Base-by-base conservation (phyloP, 805 yeast species). In the Candida tallmaniae region DNA sequence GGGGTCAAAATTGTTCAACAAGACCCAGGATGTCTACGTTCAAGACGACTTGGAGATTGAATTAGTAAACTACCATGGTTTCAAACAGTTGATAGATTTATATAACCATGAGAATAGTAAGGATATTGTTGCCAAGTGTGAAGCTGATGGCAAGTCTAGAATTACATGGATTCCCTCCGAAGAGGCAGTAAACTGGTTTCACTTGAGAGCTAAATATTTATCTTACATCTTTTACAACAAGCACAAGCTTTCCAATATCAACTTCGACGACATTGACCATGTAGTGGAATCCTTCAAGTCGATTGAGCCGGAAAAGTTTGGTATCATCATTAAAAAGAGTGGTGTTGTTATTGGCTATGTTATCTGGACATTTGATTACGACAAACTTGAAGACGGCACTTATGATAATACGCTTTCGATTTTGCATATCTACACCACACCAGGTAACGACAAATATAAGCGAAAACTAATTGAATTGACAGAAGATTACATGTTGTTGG, bases 101-200 rank as follows among this genome's bases (percentile, higher is more conserved):
- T 58, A 52, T 41, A 41, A 35, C 16, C 24, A 46, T 6, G 51
- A 56, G 28, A 44, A 49, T n/a, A 44, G 46, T 8, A 25, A 36
- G 10, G 44, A 50, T 0, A 35, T 60, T 11, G 26, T 36, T 7
- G 38, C 36, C 2, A 43, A 47, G 24, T 59, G 51, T 3, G 36
- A 29, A n/a, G 28, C 27, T 2, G 72, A 66, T 41, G 58, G 56
- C 20, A 49, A 45, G 27, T 42, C 58, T 11, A 44, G 71, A 18
- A 51, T 64, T 5, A 24, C 62, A n/a, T 23, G 62, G 6, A 38
- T 34, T 11, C 65, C 68, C 2, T 39, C 48, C 6, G 41, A 57
- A 5, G 51, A 54, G 15, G 32, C 46, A 15, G 45, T 58, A 10
- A 68, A 66, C 47, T 66, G 73, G 73, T 65, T 63, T 41, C 73